phyloP scores from a whole-genome alignment of 129 eudicot species.

The Saussurea involucrata region DNA sequence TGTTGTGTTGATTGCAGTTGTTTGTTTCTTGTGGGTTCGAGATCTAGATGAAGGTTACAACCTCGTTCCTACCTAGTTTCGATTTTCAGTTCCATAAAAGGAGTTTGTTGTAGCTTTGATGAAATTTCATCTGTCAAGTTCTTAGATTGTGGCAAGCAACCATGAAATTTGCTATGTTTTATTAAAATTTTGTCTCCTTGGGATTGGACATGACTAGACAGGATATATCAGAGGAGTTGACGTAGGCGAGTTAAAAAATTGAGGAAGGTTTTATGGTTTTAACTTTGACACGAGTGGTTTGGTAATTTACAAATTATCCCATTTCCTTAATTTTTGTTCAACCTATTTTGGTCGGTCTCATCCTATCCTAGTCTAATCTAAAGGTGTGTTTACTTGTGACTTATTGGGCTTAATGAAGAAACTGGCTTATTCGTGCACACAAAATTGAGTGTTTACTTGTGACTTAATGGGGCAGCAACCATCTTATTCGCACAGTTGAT shows the following conservation, averaged over 20 bases:
- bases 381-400: too few relatives aligned
- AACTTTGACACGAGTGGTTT: background rate
- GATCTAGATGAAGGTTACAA: conserved; percentile 34
- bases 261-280: background rate
- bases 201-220: background rate
- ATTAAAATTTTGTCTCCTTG: background rate
- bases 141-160: background rate
- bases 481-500: too few relatives aligned
- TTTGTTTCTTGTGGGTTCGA: conserved; percentile 42
- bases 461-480: too few relatives aligned
- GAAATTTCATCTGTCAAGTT: conserved; percentile 16
- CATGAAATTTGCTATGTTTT: background rate
- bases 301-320: background rate
- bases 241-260: background rate
- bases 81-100: background rate
- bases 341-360: background rate
- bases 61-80: conserved; percentile 71
- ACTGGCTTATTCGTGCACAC: too few relatives aligned
- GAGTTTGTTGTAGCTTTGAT: conserved; percentile 23
- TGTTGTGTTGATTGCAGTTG: conserved; percentile 42
- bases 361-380: too few relatives aligned
- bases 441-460: too few relatives aligned
- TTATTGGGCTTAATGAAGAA: too few relatives aligned
- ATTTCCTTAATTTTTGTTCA: background rate
- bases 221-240: background rate